phyloP scores from a whole-genome alignment of 1,284 basidiomycete genomes.

The Puccinia novopanici region DNA sequence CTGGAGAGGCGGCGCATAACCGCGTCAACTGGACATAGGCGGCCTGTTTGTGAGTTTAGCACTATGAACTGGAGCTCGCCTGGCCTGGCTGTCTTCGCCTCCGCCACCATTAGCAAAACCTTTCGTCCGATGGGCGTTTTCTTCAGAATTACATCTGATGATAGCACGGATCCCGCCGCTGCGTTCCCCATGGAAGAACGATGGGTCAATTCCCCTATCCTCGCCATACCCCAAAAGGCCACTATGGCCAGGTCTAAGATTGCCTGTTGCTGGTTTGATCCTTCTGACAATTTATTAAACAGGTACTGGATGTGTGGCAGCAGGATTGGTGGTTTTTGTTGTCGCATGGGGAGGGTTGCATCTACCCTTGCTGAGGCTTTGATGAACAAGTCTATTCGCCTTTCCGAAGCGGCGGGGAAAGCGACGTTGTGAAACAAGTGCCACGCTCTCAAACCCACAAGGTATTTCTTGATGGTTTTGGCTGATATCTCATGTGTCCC shows the following conservation, averaged over 20 bases:
- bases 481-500: too few relatives aligned
- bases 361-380: neutral
- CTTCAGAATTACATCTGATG: too few relatives aligned
- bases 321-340: neutral
- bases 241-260: neutral
- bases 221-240: too few relatives aligned
- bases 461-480: too few relatives aligned
- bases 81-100: neutral
- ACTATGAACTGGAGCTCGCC: neutral
- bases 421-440: too few relatives aligned
- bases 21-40: slow-evolving; percentile 16
- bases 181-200: too few relatives aligned
- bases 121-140: neutral
- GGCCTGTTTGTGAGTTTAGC: neutral
- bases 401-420: too few relatives aligned
- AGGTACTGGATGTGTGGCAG: neutral
- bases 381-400: neutral
- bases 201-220: neutral
- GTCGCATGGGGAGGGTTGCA: neutral
- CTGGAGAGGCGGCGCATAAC: neutral
- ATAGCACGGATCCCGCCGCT: too few relatives aligned
- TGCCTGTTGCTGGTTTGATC: neutral
- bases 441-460: too few relatives aligned
- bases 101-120: neutral
- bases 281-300: neutral